Evolutionary conservation across 176 grass and related monocot genomes (phyloP).

Genomic region (Rhynchospora pubera): DNA sequence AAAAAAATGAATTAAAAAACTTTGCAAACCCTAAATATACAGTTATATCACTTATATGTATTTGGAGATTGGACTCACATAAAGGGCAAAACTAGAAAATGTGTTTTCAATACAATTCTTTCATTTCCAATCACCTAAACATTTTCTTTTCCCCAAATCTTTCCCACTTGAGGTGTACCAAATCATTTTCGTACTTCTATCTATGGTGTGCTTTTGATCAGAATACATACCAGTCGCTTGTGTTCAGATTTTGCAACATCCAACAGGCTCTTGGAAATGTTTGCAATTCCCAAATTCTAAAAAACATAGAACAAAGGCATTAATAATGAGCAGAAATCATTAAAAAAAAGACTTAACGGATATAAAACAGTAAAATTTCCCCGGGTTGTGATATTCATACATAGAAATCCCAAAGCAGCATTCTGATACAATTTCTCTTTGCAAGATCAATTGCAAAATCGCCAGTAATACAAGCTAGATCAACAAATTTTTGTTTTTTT

Average conservation of each 20-base stretch:
- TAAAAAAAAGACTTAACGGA: not conserved
- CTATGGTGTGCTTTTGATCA: not conserved
- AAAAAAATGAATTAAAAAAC: not conserved
- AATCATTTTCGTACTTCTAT: not conserved
- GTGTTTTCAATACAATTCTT: not conserved
- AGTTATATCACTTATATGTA: not conserved
- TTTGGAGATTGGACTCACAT: not conserved
- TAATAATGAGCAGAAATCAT: not conserved
- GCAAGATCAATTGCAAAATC: not conserved
- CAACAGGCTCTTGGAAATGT: conserved; percentile 72
- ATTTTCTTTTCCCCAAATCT: not conserved
- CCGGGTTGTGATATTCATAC: not conserved
- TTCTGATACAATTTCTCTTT: not conserved
- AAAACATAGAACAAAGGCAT: not conserved
- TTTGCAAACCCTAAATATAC: not conserved
- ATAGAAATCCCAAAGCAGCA: not conserved
- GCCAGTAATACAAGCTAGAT: not conserved
- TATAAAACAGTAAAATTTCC: not conserved
- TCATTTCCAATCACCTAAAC: not conserved
- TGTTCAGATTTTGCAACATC: conserved; percentile 57
- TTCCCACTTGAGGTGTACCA: not conserved
- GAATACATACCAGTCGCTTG: conserved; percentile 35
- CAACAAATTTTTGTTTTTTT: no score
- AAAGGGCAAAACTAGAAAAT: not conserved
- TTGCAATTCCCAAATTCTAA: conserved; percentile 82